phyloP scores from a whole-genome alignment of 2,329 filamentous ascomycete genomes.

The Trichophyton benhamiae region DNA sequence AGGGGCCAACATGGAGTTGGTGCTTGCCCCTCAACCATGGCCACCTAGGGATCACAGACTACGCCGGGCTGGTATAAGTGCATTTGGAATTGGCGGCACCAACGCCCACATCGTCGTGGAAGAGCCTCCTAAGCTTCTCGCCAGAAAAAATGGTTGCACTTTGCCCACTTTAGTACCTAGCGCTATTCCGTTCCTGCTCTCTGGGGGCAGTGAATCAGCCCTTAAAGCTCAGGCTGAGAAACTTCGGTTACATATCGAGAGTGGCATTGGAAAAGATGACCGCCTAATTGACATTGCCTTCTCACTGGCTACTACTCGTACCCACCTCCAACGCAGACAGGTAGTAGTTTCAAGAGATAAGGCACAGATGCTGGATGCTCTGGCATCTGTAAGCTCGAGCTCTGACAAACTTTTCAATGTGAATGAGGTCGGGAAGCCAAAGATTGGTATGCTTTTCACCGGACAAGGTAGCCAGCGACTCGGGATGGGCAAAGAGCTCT shows the following conservation, averaged over 20 bases:
- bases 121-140: constrained; percentile 13
- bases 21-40: constrained; percentile 9
- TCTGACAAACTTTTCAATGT: not conserved
- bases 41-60: not conserved
- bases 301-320: constrained; percentile 5
- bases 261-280: not conserved
- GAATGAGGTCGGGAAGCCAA: constrained; percentile 1
- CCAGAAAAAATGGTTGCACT: constrained; percentile 11
- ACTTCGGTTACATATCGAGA: not conserved
- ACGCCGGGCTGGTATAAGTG: constrained; percentile 9
- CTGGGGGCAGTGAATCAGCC: not conserved
- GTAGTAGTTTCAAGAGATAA: not conserved
- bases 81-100: constrained; percentile 14
- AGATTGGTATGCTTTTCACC: constrained; percentile 23
- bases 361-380: not conserved
- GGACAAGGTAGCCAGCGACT: constrained; percentile 32
- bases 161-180: not conserved
- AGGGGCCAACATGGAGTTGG: constrained; percentile 16
- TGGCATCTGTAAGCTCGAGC: not conserved
- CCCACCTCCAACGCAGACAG: not conserved
- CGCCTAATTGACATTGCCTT: constrained; percentile 7
- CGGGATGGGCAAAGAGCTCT: constrained; percentile 36
- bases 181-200: constrained; percentile 6
- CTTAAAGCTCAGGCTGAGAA: constrained; percentile 3
- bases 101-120: constrained; percentile 13